These are phyloP conservation scores for Gossypium sturtianum DNA, from an alignment of 345 rosid genomes.

Conservation along the genomic window DNA sequence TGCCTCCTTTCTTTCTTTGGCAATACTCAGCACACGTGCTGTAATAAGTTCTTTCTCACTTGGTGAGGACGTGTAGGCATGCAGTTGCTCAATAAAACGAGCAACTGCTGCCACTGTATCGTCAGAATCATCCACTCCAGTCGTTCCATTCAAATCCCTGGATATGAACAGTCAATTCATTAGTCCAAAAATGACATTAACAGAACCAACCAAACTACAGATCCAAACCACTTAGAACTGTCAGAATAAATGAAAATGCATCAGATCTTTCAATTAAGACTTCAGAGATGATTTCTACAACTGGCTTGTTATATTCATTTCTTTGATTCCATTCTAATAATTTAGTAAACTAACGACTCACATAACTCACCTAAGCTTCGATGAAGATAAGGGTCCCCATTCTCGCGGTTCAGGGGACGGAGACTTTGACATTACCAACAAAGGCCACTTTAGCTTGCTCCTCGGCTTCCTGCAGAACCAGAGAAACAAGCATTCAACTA, in stretches of 20 bases:
- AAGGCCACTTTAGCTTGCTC: slow-evolving; percentile 17
- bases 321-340: not conserved
- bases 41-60: slow-evolving; percentile 76
- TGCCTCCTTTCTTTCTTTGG: slow-evolving; percentile 64
- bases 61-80: slow-evolving; percentile 52
- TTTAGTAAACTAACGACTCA: not conserved
- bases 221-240: not conserved
- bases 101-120: slow-evolving; percentile 58
- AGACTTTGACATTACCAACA: slow-evolving; percentile 58
- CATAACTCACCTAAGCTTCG: slow-evolving; percentile 31
- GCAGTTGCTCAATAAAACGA: slow-evolving; percentile 69
- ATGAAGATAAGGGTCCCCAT: slow-evolving; percentile 23
- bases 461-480: slow-evolving; percentile 25
- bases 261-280: not conserved
- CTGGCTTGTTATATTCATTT: not conserved
- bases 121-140: slow-evolving; percentile 49
- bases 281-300: not conserved
- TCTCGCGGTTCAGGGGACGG: slow-evolving; percentile 42
- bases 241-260: not conserved
- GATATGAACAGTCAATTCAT: slow-evolving; percentile 1
- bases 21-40: slow-evolving; percentile 60
- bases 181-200: not conserved
- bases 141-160: slow-evolving; percentile 49
- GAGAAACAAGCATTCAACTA: slow-evolving; percentile 4
- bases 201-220: slow-evolving; percentile 7